Base-by-base conservation (phyloP, 2,329 filamentous ascomycete genomes). In the Colletotrichum magnum region DNA sequence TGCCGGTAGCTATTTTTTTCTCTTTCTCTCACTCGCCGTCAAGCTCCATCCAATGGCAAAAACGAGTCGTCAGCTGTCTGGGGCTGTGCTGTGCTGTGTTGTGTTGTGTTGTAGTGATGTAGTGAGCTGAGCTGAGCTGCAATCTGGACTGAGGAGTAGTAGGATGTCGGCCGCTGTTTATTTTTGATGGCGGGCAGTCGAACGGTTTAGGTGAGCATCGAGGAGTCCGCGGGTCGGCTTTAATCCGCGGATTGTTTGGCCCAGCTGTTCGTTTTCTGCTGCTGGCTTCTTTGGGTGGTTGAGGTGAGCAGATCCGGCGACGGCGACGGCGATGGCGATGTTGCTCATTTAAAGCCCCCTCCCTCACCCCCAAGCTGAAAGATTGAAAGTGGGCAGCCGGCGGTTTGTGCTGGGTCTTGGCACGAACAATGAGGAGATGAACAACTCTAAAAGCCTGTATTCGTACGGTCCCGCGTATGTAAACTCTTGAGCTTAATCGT, bases 41-140 rank as follows among this genome's bases (percentile, higher is more conserved):
- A 36, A 32, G 36, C 41, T 21, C 41, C 32, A 18, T 52, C 53
- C 60, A 66, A 70, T 63, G 68, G 64, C 68, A 39, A 70, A 70
- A 63, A 57, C 57, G 47, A 70, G 64, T 70, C 68, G 68, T 70
- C 51, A 70, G 68, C 68, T 54, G 58, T 36, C 41, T 16, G 64
- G 39, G 68, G 68, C 68, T 70, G 58, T 68, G 64, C 45, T 54
- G 28, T 54, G 12, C 53, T 54, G 52, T 48, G 45, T 28, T 24
- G 52, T 48, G 45, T 28, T 24, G 65, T 18, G 56, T 28, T 56
- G 48, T 26, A 21, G 26, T 68, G 28, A 43, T 15, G 53, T 50
- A 47, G 45, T 16, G 45, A 47, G 45, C 7, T 47, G 18, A 47
- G 45, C 45, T 47, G 45, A n/a, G 45, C 32, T 12, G 32, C 32